A percentile compares a stretch with the other conserved stretches of the same genome.
These are phyloP conservation scores for Psophocarpus tetragonolobus DNA, from an alignment of 306 rosid species.

Conservation along the genomic window DNA sequence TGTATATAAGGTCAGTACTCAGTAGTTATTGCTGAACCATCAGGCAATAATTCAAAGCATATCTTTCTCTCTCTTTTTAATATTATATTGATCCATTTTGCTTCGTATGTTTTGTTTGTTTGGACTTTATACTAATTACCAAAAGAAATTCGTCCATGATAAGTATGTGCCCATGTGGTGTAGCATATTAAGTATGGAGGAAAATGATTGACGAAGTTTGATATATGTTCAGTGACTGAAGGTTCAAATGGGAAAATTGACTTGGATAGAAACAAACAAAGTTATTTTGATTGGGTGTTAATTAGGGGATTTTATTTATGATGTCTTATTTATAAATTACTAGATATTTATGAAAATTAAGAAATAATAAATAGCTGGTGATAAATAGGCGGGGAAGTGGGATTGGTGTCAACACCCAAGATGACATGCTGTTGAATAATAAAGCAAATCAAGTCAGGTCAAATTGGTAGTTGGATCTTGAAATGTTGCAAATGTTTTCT, in stretches of 20 bases:
- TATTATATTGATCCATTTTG: neutral
- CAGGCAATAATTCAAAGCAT: neutral
- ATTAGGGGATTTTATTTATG: neutral
- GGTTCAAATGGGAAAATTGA: neutral
- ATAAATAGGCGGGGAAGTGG: neutral
- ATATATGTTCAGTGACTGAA: conserved; percentile 4
- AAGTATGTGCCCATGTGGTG: neutral
- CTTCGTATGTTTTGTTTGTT: neutral
- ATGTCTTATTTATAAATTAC: conserved; percentile 1
- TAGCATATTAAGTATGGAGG: neutral
- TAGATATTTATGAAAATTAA: neutral
- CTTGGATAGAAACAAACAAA: neutral
- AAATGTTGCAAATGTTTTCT: neutral
- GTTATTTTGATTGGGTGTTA: neutral
- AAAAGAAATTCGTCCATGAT: conserved; percentile 6
- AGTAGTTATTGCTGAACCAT: conserved; percentile 34
- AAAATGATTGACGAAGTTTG: neutral
- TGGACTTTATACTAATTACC: conserved; percentile 1
- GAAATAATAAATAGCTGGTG: neutral
- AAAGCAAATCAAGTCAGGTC: neutral
- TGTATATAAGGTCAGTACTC: conserved; percentile 60
- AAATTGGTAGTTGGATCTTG: neutral
- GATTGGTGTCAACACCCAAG: neutral
- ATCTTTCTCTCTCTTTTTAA: neutral
- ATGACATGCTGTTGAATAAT: neutral